phyloP scores from a whole-genome alignment of 106 monocot species.

The Platanthera guangdongensis region DNA sequence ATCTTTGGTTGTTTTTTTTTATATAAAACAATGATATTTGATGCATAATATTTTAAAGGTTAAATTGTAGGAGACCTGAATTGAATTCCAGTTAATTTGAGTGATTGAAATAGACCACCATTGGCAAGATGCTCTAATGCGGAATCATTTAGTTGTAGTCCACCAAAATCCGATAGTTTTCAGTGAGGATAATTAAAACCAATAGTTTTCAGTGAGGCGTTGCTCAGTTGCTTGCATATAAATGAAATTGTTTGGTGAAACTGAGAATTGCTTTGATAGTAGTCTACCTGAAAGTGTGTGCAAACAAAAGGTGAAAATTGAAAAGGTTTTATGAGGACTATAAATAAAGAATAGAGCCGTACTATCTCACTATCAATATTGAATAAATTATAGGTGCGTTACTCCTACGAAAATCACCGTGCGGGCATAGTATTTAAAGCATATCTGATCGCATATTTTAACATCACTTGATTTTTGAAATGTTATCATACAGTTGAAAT shows the following conservation, averaged over 20 bases:
- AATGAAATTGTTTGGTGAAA: not conserved
- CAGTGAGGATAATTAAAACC: conserved; percentile 40
- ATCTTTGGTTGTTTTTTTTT: not conserved
- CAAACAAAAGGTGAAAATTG: too few relatives aligned
- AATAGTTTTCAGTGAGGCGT: conserved; percentile 50
- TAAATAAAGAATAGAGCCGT: not conserved
- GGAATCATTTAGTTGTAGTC: conserved; percentile 36
- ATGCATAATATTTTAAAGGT: not conserved
- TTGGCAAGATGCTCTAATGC: conserved; percentile 55
- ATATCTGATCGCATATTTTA: too few relatives aligned
- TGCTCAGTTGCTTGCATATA: conserved; percentile 43
- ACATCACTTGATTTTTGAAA: too few relatives aligned
- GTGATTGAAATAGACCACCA: conserved; percentile 54
- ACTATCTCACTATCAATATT: not conserved
- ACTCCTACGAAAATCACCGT: too few relatives aligned
- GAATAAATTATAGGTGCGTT: too few relatives aligned
- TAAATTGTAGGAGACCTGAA: conserved; percentile 40
- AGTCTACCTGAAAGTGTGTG: too few relatives aligned
- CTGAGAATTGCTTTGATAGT: too few relatives aligned
- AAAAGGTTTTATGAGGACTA: not conserved
- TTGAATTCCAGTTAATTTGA: not conserved
- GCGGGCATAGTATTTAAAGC: too few relatives aligned
- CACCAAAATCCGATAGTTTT: conserved; percentile 43
- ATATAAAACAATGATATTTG: not conserved
- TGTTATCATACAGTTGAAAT: too few relatives aligned